These are phyloP conservation scores for Boletus bicolor DNA, from an alignment of 768 basidiomycete species.

Conservation along the genomic window DNA sequence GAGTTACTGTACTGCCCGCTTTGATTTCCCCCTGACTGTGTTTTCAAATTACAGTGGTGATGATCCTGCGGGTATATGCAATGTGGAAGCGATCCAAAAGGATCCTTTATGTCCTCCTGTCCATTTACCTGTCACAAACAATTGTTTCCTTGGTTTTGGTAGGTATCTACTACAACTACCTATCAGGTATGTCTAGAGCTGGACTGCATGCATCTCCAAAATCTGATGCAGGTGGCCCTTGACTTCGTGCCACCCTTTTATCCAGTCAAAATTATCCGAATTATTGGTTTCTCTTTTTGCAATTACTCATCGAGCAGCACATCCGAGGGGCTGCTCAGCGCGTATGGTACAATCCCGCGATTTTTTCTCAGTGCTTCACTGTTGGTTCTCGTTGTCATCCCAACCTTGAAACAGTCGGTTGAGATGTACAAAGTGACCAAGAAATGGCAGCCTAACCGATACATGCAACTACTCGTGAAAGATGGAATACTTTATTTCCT, in stretches of 20 bases:
- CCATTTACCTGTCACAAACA: background rate
- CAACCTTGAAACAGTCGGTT: background rate
- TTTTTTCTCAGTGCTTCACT: background rate
- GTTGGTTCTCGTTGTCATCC: background rate
- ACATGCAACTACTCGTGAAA: background rate
- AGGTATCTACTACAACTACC: background rate
- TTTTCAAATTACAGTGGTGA: slow-evolving; percentile 4
- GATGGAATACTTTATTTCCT: slow-evolving; percentile 12
- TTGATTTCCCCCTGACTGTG: too few relatives aligned
- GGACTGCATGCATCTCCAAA: too few relatives aligned
- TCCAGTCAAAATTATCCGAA: background rate
- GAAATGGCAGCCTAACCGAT: slow-evolving; percentile 10
- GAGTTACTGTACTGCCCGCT: background rate
- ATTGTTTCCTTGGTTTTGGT: background rate
- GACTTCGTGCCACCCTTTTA: background rate
- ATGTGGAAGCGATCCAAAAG: slow-evolving; percentile 6
- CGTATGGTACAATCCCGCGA: background rate
- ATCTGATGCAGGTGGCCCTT: background rate
- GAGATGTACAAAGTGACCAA: slow-evolving; percentile 7
- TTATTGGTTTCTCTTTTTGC: background rate
- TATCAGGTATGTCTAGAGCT: background rate
- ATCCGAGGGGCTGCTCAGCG: too few relatives aligned
- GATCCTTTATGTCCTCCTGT: background rate
- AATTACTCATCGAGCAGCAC: background rate
- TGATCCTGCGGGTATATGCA: slow-evolving; percentile 13